Evolutionary conservation across 805 yeast genomes (phyloP), one percentile per base, ranked within the genome.

Genomic region (Nakazawaea ernobii): DNA sequence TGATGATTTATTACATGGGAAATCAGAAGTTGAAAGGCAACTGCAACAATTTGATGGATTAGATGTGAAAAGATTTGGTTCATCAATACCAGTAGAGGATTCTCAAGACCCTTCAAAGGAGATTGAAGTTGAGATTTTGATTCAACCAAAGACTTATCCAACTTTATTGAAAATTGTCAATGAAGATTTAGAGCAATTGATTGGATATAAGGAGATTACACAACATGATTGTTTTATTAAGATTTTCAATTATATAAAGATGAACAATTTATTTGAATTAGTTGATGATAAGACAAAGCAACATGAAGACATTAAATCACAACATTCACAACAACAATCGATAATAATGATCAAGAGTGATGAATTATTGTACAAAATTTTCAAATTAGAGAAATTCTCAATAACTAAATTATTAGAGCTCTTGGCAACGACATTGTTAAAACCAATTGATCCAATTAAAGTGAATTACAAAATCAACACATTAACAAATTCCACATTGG

Each of bases 1-100:
- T 63, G 91, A 84, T 54, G 84, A 82, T 49, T 53, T 65, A 10
- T 63, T 61, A 32, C 52, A 58, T 15, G 51, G 52, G 24, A 46
- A 56, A 47, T 55, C 61, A 42, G 63, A 63, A 39, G 43, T 53
- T 10, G 65, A 66, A 52, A 57, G 64, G 43, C 55, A 57, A 49
- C 54, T 60, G 42, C 66, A 62, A 49, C 70, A 81, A 45, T 92
- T 92, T 61, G 98, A 94, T 63, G 97, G 95, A 1, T 67, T 94
- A 48, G 97, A 91, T 60, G 78, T 94, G 48, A 85, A 85, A 58
- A 79, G 99, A 57, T 69, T 75, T 14, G 98, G 98, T 2, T 55
- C 63, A 6, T 63, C 68, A 17, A 53, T 65, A 32, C 63, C 65
- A 6, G 61, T 59, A 20, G 40, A 39, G 20, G 58, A 57, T 5